phyloP scores from a whole-genome alignment of 768 basidiomycete genomes.

The Erythrobasidium yunnanense region DNA sequence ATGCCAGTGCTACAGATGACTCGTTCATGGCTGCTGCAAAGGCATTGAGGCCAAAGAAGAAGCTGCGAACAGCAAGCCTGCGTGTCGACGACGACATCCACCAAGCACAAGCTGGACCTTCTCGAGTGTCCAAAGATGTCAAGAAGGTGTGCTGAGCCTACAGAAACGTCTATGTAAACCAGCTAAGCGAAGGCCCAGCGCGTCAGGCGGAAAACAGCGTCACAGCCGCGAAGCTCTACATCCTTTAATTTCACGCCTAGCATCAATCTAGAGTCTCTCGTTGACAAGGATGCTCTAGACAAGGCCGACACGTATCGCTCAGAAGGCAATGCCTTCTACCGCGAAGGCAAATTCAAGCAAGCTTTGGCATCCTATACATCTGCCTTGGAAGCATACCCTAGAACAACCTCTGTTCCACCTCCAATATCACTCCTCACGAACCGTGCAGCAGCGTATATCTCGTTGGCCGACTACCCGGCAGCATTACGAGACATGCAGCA shows the following conservation, averaged over 20 bases:
- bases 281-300: background rate
- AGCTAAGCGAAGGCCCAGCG: background rate
- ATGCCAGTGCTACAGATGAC: background rate
- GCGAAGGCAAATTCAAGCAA: background rate
- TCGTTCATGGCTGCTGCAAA: background rate
- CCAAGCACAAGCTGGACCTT: too few species aligned
- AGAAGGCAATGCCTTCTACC: background rate
- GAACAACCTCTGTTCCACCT: background rate
- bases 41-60: background rate
- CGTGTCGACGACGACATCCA: background rate
- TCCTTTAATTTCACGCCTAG: conserved; percentile 15
- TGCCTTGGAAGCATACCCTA: conserved; percentile 3
- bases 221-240: background rate
- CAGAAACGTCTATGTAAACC: background rate
- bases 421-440: conserved; percentile 10
- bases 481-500: conserved; percentile 18
- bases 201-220: background rate
- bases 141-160: background rate
- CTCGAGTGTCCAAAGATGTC: too few species aligned
- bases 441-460: conserved; percentile 18
- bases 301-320: background rate
- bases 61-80: background rate
- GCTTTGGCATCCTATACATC: background rate
- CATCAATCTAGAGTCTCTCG: background rate
- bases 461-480: background rate